Evolutionary conservation across 192 early-diverging fungal species (phyloP).

Genomic region (Coemansia sp.): DNA sequence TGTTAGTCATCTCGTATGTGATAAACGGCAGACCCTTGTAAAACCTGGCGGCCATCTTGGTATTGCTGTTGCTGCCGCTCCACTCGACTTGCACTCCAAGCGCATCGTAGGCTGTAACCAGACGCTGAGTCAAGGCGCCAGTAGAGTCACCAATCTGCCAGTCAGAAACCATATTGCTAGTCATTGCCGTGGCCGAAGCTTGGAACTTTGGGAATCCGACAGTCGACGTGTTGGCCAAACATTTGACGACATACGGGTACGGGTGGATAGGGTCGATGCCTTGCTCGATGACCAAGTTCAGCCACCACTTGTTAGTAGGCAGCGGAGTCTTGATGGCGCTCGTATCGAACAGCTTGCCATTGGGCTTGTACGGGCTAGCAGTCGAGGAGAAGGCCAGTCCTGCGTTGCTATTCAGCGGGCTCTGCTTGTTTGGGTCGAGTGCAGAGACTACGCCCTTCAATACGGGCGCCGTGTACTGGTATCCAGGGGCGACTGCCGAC

Average conservation of each 20-base stretch:
- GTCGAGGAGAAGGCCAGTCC: constrained; percentile 14
- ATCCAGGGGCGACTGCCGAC: constrained; percentile 20
- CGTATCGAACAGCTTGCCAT: constrained; percentile 33
- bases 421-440: constrained; percentile 40
- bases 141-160: constrained; percentile 35
- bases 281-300: constrained; percentile 48
- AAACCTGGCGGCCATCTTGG: constrained; percentile 52
- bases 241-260: constrained; percentile 54
- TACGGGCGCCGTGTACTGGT: constrained; percentile 16
- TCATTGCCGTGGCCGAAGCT: constrained; percentile 11
- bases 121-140: constrained; percentile 31
- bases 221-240: constrained; percentile 25
- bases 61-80: constrained; percentile 12
- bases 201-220: constrained; percentile 43
- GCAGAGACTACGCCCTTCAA: constrained; percentile 37
- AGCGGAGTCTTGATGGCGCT: constrained; percentile 20
- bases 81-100: constrained; percentile 54
- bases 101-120: constrained; percentile 40
- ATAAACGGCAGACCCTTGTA: constrained; percentile 59
- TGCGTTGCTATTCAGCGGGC: constrained; percentile 28
- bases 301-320: constrained; percentile 58
- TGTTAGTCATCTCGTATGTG: constrained; percentile 46
- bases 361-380: constrained; percentile 31
- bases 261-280: constrained; percentile 50
- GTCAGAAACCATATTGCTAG: constrained; percentile 28